phyloP scores from a whole-genome alignment of 805 yeast genomes.

The Tetrapisispora nanseiensis region DNA sequence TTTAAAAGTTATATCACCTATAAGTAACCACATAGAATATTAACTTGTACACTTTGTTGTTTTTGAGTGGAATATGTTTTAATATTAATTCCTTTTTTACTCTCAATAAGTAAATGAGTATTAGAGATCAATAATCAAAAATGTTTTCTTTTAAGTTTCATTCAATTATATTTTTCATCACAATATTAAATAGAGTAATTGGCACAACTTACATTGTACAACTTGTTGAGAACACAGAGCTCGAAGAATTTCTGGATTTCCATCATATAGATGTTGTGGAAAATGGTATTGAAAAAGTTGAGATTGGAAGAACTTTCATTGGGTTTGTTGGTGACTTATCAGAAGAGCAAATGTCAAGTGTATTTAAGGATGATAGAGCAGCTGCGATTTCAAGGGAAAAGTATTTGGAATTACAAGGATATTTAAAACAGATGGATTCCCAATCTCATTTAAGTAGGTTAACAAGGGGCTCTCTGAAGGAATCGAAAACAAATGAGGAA shows the following conservation, averaged over 20 bases:
- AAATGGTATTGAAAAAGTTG: conserved; percentile 14
- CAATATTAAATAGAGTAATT: neutral
- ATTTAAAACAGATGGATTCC: conserved; percentile 34
- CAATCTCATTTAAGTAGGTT: conserved; percentile 63
- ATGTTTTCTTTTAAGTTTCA: neutral
- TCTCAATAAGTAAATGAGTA: too few species aligned
- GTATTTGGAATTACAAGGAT: conserved; percentile 28
- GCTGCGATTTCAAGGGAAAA: conserved; percentile 32
- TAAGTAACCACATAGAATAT: too few species aligned
- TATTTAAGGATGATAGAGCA: conserved; percentile 30
- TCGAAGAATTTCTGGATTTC: conserved; percentile 11
- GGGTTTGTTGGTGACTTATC: conserved; percentile 33
- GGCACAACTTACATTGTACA: conserved; percentile 20
- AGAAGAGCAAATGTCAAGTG: conserved; percentile 20
- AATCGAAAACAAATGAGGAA: conserved; percentile 14
- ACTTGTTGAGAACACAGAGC: conserved; percentile 13
- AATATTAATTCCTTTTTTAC: too few species aligned
- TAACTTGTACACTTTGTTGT: too few species aligned
- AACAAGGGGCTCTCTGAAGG: conserved; percentile 36
- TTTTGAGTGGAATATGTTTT: too few species aligned
- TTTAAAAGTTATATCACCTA: too few species aligned
- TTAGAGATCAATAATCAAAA: too few species aligned
- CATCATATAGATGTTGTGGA: conserved; percentile 9
- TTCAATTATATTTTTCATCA: neutral
- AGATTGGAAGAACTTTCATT: conserved; percentile 26